Evolutionary conservation across 192 early-diverging fungal species (phyloP), one percentile per base, ranked within the genome.

Genomic region (Mortierella antarctica): DNA sequence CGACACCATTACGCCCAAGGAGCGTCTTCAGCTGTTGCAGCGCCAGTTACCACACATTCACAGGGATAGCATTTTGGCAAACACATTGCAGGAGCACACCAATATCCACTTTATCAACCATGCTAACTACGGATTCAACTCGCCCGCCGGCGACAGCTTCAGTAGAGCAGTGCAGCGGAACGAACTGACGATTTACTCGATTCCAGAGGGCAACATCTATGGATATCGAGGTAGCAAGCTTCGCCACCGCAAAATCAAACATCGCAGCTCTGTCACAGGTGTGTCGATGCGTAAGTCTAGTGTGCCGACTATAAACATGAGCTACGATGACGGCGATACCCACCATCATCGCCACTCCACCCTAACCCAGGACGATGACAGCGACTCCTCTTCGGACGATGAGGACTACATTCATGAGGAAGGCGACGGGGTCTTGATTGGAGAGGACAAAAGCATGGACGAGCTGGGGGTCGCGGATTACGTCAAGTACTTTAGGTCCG

Each of bases 371-470:
- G 62, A 64, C n/a, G 47, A 48, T 7, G 63, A 59, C 12, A 54
- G 44, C 12, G 44, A 53, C 9, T 56, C 17, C 2, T 62, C 65
- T 9, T 53, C 60, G 41, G 57, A 66, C 5, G 57, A 61, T 17
- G 57, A 69, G 21, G 48, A 57, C 0, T 55, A 65, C n/a, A 63
- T 52, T 0, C 63, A 65, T 8, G 55, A 58, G 46, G 64, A 45
- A 14, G 51, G n/a, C 5, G 64, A 9, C 6, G 64, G 57, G 0
- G 42, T 31, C 1, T 48, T 66, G 64, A 66, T 74, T 61, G 72
- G 63, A n/a, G 61, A 65, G 1, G 72, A 74, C 51, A 66, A 74
- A 49, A 74, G 63, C 40, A 74, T 74, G 72, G 72, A 74, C 39
- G 72, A 74, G 17, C 57, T 74, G 15, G 72, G 72, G n/a, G 46